Evolutionary conservation across 1,284 basidiomycete genomes (phyloP).

Genomic region (Polyporus tsugae): DNA sequence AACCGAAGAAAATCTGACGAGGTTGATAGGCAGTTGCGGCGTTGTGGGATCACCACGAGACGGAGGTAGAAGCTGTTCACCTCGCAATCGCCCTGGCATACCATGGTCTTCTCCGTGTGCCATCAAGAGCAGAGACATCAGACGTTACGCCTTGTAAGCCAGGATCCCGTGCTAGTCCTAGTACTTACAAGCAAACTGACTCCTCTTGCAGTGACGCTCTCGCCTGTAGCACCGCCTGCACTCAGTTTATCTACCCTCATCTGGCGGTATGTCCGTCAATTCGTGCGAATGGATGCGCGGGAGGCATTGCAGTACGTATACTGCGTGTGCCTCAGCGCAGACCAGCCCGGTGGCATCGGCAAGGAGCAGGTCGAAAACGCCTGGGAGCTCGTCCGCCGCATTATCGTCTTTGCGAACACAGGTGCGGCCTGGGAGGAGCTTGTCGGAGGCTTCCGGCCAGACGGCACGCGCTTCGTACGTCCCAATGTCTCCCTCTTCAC

Average conservation of each 20-base stretch:
- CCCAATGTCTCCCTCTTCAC: background rate
- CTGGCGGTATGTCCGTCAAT: constrained; percentile 93
- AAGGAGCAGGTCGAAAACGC: constrained; percentile 86
- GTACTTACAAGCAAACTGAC: constrained; percentile 11
- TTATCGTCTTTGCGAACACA: constrained; percentile 88
- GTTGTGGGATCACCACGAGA: constrained; percentile 88
- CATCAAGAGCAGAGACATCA: constrained; percentile 79
- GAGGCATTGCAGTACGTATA: constrained; percentile 97
- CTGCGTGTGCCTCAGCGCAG: constrained; percentile 84
- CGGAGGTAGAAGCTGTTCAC: constrained; percentile 95
- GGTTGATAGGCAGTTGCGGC: constrained; percentile 81
- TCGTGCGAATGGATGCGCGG: constrained; percentile 90
- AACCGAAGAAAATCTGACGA: background rate
- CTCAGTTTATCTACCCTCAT: constrained; percentile 89
- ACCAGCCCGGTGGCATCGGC: constrained; percentile 76
- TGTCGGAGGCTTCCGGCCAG: constrained; percentile 89
- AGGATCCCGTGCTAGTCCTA: constrained; percentile 1
- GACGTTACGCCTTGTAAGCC: constrained; percentile 83
- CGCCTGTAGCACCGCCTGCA: constrained; percentile 68
- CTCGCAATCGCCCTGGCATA: constrained; percentile 93
- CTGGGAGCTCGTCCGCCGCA: constrained; percentile 88
- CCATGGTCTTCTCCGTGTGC: constrained; percentile 90
- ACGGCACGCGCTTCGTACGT: constrained; percentile 89
- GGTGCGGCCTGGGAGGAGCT: constrained; percentile 90
- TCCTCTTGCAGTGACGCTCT: constrained; percentile 63